Evolutionary conservation across 768 basidiomycete genomes (phyloP).

Genomic region (Dioszegia crocea): DNA sequence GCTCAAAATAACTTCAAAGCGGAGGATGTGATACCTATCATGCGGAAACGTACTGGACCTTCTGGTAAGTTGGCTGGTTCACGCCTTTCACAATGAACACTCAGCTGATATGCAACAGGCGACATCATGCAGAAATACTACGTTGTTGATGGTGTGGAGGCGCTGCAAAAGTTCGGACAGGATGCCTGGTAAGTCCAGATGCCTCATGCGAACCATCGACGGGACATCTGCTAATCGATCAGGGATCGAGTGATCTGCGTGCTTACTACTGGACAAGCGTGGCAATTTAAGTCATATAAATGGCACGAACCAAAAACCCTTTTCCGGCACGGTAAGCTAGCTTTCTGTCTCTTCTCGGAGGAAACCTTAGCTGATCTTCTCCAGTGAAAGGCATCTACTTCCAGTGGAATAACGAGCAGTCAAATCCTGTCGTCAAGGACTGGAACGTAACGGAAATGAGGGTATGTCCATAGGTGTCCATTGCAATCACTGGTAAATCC

Average conservation of each 20-base stretch:
- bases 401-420: constrained; percentile 87
- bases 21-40: constrained; percentile 38
- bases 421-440: constrained; percentile 80
- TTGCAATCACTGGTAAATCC: too few relatives aligned
- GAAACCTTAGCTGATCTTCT: not conserved
- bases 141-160: constrained; percentile 88
- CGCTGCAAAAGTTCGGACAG: constrained; percentile 75
- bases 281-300: constrained; percentile 97
- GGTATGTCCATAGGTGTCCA: constrained; percentile 52
- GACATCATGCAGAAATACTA: constrained; percentile 61
- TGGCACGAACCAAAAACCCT: constrained; percentile 89
- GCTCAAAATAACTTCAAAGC: constrained; percentile 29
- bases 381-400: constrained; percentile 93
- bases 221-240: constrained; percentile 5
- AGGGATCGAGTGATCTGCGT: constrained; percentile 92
- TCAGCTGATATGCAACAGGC: constrained; percentile 14
- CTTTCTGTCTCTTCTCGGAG: not conserved
- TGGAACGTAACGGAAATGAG: constrained; percentile 97
- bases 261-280: constrained; percentile 95
- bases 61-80: constrained; percentile 19
- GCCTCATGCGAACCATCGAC: not conserved
- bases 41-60: constrained; percentile 35
- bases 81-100: constrained; percentile 24
- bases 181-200: constrained; percentile 68
- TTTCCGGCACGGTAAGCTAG: constrained; percentile 80